Conservation (phyloP, 805 yeast species). For the Teunomyces atbi region DNA sequence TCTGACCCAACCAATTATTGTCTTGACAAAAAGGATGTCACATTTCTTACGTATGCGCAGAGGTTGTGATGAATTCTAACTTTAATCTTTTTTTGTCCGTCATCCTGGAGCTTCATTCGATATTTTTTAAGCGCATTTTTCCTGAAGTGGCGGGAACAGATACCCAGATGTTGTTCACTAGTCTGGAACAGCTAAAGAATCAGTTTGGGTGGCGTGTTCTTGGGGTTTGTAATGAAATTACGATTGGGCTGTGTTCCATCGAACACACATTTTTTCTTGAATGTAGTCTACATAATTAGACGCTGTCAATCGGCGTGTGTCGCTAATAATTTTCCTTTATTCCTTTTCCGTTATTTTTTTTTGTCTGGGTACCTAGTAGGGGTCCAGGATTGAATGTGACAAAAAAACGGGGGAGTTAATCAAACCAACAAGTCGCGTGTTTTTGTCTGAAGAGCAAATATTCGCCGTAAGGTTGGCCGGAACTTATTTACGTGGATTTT, state of each 20-base stretch:
- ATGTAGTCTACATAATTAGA: background rate
- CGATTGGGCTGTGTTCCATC: background rate
- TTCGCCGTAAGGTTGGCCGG: too few species aligned
- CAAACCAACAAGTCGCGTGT: too few species aligned
- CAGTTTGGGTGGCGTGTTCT: background rate
- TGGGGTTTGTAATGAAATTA: background rate
- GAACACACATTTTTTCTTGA: background rate
- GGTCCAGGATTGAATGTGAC: too few species aligned
- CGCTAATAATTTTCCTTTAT: too few species aligned
- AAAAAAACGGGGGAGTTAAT: too few species aligned
- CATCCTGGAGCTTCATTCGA: background rate
- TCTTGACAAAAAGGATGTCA: slow-evolving; percentile 1
- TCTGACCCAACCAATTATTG: background rate
- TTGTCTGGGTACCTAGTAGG: too few species aligned
- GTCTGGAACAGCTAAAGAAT: background rate
- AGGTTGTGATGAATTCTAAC: background rate
- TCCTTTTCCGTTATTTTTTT: too few species aligned
- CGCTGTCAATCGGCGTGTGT: background rate
- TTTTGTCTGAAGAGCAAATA: too few species aligned
- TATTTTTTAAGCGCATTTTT: slow-evolving; percentile 2
- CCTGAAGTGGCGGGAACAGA: background rate
- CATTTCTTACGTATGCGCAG: slow-evolving; percentile 1
- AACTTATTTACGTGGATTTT: background rate
- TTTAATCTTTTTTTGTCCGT: background rate
- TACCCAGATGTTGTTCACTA: background rate